Evolutionary conservation across 1,284 basidiomycete genomes (phyloP).

Genomic region (Irpex rosettiformis): DNA sequence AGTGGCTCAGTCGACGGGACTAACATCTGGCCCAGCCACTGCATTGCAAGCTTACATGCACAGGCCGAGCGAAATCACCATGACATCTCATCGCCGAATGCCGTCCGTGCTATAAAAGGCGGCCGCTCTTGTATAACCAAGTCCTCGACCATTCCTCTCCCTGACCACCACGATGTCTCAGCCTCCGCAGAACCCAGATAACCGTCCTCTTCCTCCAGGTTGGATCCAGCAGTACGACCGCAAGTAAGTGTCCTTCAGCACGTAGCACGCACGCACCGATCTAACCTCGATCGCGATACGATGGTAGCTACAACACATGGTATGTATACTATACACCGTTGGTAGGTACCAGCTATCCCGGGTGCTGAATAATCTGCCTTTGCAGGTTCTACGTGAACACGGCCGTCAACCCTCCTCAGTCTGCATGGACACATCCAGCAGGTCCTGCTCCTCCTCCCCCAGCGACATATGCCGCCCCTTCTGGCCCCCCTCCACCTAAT

Average conservation of each 20-base stretch:
- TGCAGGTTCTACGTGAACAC: constrained; percentile 76
- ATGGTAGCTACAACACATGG: constrained; percentile 66
- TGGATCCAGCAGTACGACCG: constrained; percentile 68
- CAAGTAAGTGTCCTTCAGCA: constrained; percentile 44
- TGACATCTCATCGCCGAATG: constrained; percentile 9
- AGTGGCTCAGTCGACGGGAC: background rate
- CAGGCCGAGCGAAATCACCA: background rate
- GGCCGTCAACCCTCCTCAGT: constrained; percentile 51
- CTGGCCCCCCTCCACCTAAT: constrained; percentile 37
- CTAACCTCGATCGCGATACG: constrained; percentile 19
- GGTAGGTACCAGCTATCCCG: too few relatives aligned
- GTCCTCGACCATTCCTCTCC: constrained; percentile 21
- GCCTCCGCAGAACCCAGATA: constrained; percentile 58
- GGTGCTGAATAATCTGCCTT: too few relatives aligned
- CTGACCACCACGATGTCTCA: constrained; percentile 34
- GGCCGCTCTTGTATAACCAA: constrained; percentile 10
- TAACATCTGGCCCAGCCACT: constrained; percentile 1
- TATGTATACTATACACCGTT: constrained; percentile 38
- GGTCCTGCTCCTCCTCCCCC: constrained; percentile 38
- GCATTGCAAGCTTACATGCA: too few relatives aligned
- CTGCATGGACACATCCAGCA: constrained; percentile 65
- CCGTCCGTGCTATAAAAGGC: constrained; percentile 10
- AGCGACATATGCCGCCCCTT: constrained; percentile 40
- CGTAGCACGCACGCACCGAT: background rate
- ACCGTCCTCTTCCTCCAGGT: constrained; percentile 59